Percentiles rank a stretch among this genome's conserved stretches.
Conservation (phyloP, 2,329 filamentous ascomycete genomes). For the Xylariaceae sp. region DNA sequence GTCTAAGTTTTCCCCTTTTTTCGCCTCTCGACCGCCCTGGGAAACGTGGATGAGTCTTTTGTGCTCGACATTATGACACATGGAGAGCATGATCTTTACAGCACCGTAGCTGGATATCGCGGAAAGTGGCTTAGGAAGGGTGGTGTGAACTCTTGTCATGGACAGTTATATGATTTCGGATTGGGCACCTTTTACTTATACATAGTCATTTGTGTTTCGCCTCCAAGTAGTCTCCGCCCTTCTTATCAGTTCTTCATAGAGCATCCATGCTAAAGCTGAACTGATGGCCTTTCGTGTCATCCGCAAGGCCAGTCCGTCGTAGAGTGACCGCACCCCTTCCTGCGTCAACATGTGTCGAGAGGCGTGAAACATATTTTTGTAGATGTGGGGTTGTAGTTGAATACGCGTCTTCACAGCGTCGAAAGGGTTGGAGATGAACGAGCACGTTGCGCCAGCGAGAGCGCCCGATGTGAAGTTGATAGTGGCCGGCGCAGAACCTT, state of each 20-base stretch:
- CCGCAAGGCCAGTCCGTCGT: conserved; percentile 80
- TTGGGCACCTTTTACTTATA: conserved; percentile 20
- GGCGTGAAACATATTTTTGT: conserved; percentile 79
- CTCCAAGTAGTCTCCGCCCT: conserved; percentile 51
- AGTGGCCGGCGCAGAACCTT: conserved; percentile 51
- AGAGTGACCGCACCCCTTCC: conserved; percentile 76
- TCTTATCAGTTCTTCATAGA: conserved; percentile 90
- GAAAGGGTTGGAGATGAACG: conserved; percentile 90
- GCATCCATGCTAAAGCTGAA: conserved; percentile 93
- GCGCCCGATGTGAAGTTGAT: conserved; percentile 87
- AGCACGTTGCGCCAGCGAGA: conserved; percentile 77
- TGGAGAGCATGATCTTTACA: background rate
- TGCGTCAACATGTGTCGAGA: conserved; percentile 74
- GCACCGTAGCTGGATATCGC: conserved; percentile 1
- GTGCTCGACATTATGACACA: too few relatives aligned
- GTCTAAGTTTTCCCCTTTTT: too few relatives aligned
- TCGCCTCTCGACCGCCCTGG: too few relatives aligned
- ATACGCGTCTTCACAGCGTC: conserved; percentile 95
- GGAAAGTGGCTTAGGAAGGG: background rate
- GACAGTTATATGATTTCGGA: background rate
- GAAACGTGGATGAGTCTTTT: background rate
- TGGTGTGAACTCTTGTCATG: too few relatives aligned
- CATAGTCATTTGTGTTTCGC: conserved; percentile 21
- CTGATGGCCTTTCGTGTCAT: conserved; percentile 91
- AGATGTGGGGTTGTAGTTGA: conserved; percentile 80